phyloP scores from a whole-genome alignment of 108 stramenopile genomes.

The Nitzschia sp. region DNA sequence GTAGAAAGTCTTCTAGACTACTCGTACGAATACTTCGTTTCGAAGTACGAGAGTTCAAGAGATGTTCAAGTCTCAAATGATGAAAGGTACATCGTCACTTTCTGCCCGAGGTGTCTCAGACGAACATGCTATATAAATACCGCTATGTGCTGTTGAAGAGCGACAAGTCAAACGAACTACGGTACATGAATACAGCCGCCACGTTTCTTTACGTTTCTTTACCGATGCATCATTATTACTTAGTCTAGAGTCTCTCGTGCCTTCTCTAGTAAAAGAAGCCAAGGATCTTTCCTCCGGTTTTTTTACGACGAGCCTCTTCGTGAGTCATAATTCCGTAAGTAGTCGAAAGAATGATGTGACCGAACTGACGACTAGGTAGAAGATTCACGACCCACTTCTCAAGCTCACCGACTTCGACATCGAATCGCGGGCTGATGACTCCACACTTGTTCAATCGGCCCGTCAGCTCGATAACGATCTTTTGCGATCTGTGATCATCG shows the following conservation, averaged over 20 bases:
- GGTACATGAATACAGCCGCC: no score
- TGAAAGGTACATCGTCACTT: no score
- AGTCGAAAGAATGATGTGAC: constrained; percentile 97
- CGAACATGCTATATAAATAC: no score
- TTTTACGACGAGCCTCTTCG: constrained; percentile 99
- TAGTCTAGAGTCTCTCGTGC: constrained; percentile 12
- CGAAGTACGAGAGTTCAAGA: no score
- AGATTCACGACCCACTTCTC: constrained; percentile 99
- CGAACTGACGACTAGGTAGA: constrained; percentile 98
- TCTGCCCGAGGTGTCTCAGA: no score
- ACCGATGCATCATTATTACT: constrained; percentile 10
- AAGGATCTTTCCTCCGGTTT: constrained; percentile 99
- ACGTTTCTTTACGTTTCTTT: no score
- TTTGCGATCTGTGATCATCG: constrained; percentile 99
- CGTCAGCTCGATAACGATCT: constrained; percentile 97
- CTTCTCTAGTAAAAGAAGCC: constrained; percentile 96
- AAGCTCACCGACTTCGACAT: constrained; percentile 86
- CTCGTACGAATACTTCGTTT: no score
- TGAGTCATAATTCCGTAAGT: constrained; percentile 99
- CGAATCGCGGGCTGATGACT: constrained; percentile 98
- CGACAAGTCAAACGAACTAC: no score
- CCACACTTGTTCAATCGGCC: constrained; percentile 99
- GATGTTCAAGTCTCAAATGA: no score
- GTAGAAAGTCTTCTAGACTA: no score
- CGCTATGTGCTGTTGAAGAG: no score